A percentile compares a stretch with the other conserved stretches of the same genome.
Evolutionary conservation across 73 alveolate genomes (phyloP).

Genomic region (Tetrahymena borealis): DNA sequence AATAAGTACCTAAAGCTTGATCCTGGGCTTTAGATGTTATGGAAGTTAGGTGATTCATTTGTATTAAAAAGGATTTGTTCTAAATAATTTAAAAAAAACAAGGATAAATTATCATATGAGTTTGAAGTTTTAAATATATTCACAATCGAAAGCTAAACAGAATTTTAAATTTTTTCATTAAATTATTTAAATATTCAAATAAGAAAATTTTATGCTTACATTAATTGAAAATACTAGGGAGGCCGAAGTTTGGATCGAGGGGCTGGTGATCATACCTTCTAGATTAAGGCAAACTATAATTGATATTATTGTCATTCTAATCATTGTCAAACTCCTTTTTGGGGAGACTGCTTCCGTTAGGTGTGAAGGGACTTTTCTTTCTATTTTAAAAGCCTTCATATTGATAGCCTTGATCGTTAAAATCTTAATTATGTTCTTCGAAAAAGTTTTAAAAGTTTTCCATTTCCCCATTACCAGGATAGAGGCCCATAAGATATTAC

Average conservation of each 20-base stretch:
- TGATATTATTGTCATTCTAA: not conserved
- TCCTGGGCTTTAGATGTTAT: not conserved
- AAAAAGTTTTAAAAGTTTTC: not conserved
- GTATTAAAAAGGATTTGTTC: not conserved
- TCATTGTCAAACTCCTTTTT: not conserved
- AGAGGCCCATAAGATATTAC: not conserved
- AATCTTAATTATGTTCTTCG: not conserved
- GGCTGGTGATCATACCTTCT: not conserved
- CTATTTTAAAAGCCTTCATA: not conserved
- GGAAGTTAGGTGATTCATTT: not conserved
- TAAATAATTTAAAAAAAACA: not conserved
- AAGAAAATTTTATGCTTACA: no score
- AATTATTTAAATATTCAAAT: no score
- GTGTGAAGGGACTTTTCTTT: not conserved
- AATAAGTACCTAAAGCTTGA: not conserved
- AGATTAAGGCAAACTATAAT: not conserved
- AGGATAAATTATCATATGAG: not conserved
- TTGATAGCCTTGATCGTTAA: not conserved
- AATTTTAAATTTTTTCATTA: no score
- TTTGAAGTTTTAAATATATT: no score
- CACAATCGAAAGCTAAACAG: no score
- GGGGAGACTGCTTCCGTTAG: not conserved
- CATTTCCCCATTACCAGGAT: not conserved
- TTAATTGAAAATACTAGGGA: not conserved
- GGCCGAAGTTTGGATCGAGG: not conserved